Evolutionary conservation across 1,139 yeast genomes (phyloP).

Genomic region (Meyerozyma sp.): DNA sequence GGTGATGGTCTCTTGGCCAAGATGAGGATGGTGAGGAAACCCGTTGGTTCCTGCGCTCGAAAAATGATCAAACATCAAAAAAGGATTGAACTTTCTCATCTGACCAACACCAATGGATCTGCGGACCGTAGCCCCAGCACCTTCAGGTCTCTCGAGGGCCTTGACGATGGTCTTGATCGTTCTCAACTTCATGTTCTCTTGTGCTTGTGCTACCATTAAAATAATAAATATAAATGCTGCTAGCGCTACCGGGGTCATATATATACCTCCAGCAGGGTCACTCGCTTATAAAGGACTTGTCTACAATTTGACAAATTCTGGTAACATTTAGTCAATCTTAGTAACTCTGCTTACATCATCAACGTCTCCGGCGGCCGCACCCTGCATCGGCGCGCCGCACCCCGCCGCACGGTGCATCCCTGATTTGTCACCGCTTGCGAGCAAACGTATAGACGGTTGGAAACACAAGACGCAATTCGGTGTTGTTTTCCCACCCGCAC

Average conservation of each 20-base stretch:
- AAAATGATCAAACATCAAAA: conserved; percentile 81
- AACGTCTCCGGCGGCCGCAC: background rate
- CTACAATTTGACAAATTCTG: background rate
- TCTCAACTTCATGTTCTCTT: conserved; percentile 22
- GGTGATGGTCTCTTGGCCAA: conserved; percentile 87
- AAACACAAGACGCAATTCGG: conserved; percentile 48
- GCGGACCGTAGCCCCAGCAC: conserved; percentile 82
- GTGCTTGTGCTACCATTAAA: background rate
- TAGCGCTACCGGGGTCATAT: background rate
- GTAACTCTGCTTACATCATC: background rate
- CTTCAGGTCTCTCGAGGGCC: conserved; percentile 77
- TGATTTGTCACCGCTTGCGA: conserved; percentile 5
- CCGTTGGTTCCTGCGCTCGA: conserved; percentile 44
- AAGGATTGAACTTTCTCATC: conserved; percentile 75
- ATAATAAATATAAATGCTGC: background rate
- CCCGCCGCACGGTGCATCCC: background rate
- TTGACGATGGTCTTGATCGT: conserved; percentile 53
- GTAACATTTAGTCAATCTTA: background rate
- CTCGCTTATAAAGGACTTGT: background rate
- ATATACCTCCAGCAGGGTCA: background rate
- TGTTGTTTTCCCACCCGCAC: conserved; percentile 41
- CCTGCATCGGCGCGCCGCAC: background rate
- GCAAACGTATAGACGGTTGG: conserved; percentile 52
- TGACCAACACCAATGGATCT: conserved; percentile 70
- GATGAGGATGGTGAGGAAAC: conserved; percentile 91